Evolutionary conservation across 805 yeast genomes (phyloP), one percentile per base, ranked within the genome.

Genomic region (Saturnispora halmiae): DNA sequence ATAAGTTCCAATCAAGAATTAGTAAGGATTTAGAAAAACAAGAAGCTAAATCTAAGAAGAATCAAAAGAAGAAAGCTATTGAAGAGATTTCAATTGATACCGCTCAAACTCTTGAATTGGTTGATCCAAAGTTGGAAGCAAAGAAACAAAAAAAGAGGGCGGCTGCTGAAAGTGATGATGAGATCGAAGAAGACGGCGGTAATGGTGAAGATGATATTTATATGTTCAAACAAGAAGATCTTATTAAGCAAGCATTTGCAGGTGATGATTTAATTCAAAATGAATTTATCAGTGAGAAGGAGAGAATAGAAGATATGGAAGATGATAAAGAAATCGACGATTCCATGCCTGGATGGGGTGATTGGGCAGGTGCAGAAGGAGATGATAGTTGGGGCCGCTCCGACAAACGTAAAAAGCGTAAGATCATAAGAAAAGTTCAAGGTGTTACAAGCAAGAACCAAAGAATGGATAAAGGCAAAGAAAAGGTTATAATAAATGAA

Each of bases 291-390:
- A 70, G 65, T 11, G 97, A 88, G 52, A 92, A 90, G 64, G 65
- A 68, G 43, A 70, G 74, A 49, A 73, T 73, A 10, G 67, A 71
- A 5, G 72, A 66, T 33, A 87, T 82, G 35, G 96, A 90, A 59
- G 96, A 77, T 43, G 96, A 90, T 60, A 44, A 48, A 31, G 87
- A 80, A 53, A 79, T 82, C 44, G 95, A 88, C 56, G 64, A 82
- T 36, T 81, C 95, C 0, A 63, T 88, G 39, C 97, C 96, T 3
- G 98, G 98, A 1, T 92, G 97, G 96, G 97, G 97, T 36, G 83
- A 82, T 33, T 92, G 98, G 98, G 82, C 90, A 9, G 96, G 96
- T 29, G 56, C 63, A 9, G 61, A 57, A 47, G 42, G 27, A 6
- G 49, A 48, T 24, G 46, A 39, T 35, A 44, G 47, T 22, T 42